A percentile compares a stretch with the other conserved stretches of the same genome.
phyloP scores from a whole-genome alignment of 768 basidiomycete genomes.

The Tylopilus plumbeoviolaceoides region DNA sequence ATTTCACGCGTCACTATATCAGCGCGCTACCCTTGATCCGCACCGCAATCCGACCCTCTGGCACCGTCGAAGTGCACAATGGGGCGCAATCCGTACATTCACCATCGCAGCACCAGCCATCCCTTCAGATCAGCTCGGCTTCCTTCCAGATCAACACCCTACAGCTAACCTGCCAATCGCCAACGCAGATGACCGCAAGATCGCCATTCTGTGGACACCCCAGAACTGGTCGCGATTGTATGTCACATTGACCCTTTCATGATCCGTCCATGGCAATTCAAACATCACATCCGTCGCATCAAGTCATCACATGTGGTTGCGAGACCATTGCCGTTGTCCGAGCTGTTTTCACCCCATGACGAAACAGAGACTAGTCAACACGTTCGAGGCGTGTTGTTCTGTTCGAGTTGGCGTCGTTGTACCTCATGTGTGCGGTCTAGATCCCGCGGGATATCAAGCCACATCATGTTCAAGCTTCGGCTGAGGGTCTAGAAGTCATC shows the following conservation, averaged over 20 bases:
- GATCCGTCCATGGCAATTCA: background rate
- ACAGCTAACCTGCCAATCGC: conserved; percentile 44
- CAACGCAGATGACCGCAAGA: conserved; percentile 54
- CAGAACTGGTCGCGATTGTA: conserved; percentile 75
- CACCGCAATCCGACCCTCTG: background rate
- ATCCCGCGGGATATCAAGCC: conserved; percentile 76
- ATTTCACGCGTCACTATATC: background rate
- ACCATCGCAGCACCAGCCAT: conserved; percentile 4
- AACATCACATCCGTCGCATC: background rate
- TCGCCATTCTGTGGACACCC: conserved; percentile 71
- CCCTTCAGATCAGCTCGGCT: conserved; percentile 31
- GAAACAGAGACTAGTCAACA: conserved; percentile 85
- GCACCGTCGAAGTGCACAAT: background rate
- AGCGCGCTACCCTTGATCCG: background rate
- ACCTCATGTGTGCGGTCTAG: conserved; percentile 36
- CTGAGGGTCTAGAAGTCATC: conserved; percentile 64
- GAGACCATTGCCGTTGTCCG: conserved; percentile 90
- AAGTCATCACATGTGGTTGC: conserved; percentile 88
- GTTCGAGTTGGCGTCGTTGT: background rate
- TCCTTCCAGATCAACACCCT: conserved; percentile 11
- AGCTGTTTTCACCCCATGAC: conserved; percentile 84
- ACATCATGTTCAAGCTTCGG: conserved; percentile 46
- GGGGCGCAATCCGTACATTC: conserved; percentile 2
- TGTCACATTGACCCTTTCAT: conserved; percentile 25
- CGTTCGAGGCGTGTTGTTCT: conserved; percentile 59